Base-by-base conservation (phyloP, 352 stramenopile genomes). In the Pseudoperonospora humuli region DNA sequence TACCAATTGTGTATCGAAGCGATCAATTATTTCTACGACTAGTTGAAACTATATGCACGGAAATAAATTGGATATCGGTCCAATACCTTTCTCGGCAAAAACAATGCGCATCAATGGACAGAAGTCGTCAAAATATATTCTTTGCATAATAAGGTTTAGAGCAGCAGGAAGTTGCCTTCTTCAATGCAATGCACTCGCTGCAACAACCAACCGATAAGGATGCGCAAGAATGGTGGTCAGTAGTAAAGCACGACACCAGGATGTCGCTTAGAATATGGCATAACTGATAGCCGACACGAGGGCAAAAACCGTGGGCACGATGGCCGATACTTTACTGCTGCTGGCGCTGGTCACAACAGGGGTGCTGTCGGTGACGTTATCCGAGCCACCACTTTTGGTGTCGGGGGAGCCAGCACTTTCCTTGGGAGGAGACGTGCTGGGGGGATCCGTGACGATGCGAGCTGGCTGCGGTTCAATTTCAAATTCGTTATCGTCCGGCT, bases 401-500 rank as follows among this genome's bases (percentile, higher is more conserved):
- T 29, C 36, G 21, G 46, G 29, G 17, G 43, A 37, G 18, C 40
- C 24, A 33, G 32, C 50, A n/a, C n/a, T n/a, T n/a, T n/a, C n/a
- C n/a, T n/a, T n/a, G n/a, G n/a, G n/a, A n/a, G n/a, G n/a, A n/a
- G n/a, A n/a, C n/a, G n/a, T n/a, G n/a, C n/a, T n/a, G 9, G 54
- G 33, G 15, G 54, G 40, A 10, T 50, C 33, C 17, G 45, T 61
- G 20, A 48, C n/a, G 17, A 50, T 45, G 29, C 60, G 60, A 15
- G 46, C 57, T 19, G 60, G 45, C 50, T 66, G 60, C 35, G 60
- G 60, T 39, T 69, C 50, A 32, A 69, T 62, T 46, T 57, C 55
- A 35, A 50, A 69, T 43, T 57, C 60, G 46, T 48, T 62, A 31
- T 65, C 59, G 41, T 28, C 21, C 7, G 50, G 61, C 40, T 40